Percentiles rank a stretch among this genome's conserved stretches.
These are phyloP conservation scores for Cenococcum geophilum DNA, from an alignment of 495 filamentous ascomycete species.

Conservation along the genomic window DNA sequence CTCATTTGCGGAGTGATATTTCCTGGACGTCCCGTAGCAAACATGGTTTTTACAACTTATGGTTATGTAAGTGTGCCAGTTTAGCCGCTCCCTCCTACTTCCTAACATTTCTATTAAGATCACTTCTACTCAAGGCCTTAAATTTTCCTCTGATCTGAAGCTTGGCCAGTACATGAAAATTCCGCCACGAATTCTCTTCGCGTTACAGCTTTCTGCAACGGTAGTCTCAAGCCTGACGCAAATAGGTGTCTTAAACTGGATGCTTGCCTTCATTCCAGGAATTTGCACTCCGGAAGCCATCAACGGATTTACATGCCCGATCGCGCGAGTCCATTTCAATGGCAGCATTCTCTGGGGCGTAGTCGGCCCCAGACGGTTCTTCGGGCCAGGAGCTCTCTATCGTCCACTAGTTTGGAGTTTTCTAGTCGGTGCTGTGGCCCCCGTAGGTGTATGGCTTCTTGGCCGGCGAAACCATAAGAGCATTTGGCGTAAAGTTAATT, in stretches of 20 bases:
- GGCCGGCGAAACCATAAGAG: slow-evolving; percentile 42
- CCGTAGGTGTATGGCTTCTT: slow-evolving; percentile 60
- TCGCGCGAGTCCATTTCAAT: slow-evolving; percentile 85
- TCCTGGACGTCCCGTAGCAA: slow-evolving; percentile 74
- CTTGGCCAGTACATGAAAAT: slow-evolving; percentile 94
- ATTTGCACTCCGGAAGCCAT: slow-evolving; percentile 72
- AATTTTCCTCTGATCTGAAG: slow-evolving; percentile 81
- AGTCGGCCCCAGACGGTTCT: slow-evolving; percentile 71
- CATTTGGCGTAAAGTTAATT: slow-evolving; percentile 59
- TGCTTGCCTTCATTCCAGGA: slow-evolving; percentile 68
- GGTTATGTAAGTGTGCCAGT: slow-evolving; percentile 42
- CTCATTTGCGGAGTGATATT: slow-evolving; percentile 73
- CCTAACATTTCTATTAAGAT: slow-evolving; percentile 46
- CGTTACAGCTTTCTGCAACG: slow-evolving; percentile 74
- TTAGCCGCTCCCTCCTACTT: background rate
- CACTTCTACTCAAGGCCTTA: slow-evolving; percentile 74
- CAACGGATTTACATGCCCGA: slow-evolving; percentile 82
- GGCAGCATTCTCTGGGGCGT: slow-evolving; percentile 86
- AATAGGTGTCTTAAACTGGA: slow-evolving; percentile 81
- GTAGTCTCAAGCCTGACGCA: slow-evolving; percentile 73
- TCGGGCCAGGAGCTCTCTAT: slow-evolving; percentile 66
- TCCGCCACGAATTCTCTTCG: slow-evolving; percentile 71
- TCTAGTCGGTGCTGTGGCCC: slow-evolving; percentile 61
- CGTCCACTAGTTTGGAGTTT: slow-evolving; percentile 70
- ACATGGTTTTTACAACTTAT: slow-evolving; percentile 86